A percentile compares a stretch with the other conserved stretches of the same genome.
Evolutionary conservation across 441 rosid species (phyloP).

Genomic region (Erodium trifolium): DNA sequence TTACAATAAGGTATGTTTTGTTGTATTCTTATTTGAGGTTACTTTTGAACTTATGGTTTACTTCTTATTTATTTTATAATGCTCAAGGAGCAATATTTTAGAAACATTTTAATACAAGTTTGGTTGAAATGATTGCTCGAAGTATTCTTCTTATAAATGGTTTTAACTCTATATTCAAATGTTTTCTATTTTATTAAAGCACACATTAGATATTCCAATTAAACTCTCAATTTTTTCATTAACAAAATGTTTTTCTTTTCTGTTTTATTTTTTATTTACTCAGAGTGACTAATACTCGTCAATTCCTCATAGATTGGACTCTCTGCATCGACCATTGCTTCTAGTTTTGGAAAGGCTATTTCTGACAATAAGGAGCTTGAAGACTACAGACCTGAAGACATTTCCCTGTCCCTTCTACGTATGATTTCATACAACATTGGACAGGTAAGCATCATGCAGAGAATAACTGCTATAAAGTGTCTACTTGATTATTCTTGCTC

Average conservation of each 20-base stretch:
- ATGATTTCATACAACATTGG: constrained; percentile 99
- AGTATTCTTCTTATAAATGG: background rate
- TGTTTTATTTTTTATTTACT: background rate
- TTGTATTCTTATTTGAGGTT: constrained; percentile 10
- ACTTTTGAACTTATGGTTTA: background rate
- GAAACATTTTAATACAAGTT: background rate
- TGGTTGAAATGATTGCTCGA: background rate
- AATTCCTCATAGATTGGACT: constrained; percentile 67
- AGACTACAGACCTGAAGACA: constrained; percentile 94
- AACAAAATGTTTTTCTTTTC: background rate
- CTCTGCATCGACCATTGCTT: constrained; percentile 95
- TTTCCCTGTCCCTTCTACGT: constrained; percentile 89
- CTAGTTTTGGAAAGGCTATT: constrained; percentile 96
- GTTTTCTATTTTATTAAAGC: too few species aligned
- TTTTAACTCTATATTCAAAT: background rate
- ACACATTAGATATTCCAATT: too few species aligned
- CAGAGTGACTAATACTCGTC: constrained; percentile 9
- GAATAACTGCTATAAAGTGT: background rate
- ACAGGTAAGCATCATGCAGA: constrained; percentile 42
- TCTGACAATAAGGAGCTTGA: constrained; percentile 87
- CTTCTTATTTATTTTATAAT: background rate
- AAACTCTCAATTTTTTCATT: too few species aligned
- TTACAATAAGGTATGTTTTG: constrained; percentile 69
- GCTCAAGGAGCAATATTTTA: background rate
- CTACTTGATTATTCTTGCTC: background rate